phyloP scores from a whole-genome alignment of 1,284 basidiomycete species.

The Marasmius oreades region DNA sequence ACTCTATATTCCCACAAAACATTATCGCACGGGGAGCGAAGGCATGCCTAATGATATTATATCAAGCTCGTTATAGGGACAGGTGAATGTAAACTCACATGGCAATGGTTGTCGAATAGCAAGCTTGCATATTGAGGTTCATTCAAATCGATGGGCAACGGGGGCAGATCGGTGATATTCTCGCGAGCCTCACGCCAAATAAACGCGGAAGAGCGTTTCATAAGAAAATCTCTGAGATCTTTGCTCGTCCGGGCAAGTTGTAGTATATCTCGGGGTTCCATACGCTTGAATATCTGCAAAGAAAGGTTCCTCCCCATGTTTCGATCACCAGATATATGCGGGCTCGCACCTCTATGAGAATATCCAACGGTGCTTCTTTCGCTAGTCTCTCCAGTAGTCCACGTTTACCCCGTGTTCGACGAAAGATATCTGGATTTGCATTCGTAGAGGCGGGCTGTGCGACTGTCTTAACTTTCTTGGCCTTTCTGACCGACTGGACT shows the following conservation, averaged over 20 bases:
- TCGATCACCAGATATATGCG: too few species aligned
- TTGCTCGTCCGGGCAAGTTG: constrained; percentile 5
- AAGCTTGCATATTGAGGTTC: constrained; percentile 9
- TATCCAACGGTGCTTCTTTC: neutral
- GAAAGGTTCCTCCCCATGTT: neutral
- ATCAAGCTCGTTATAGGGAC: neutral
- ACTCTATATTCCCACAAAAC: neutral
- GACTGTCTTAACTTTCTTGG: neutral
- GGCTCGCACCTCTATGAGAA: neutral
- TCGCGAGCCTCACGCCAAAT: constrained; percentile 5
- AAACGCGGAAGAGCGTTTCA: neutral
- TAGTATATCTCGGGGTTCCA: constrained; percentile 1
- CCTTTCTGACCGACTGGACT: too few species aligned
- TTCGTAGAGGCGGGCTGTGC: neutral
- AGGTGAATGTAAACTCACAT: neutral
- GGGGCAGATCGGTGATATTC: constrained; percentile 1
- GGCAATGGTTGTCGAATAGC: neutral
- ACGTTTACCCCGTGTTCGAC: neutral
- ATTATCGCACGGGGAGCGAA: neutral
- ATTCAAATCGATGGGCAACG: neutral
- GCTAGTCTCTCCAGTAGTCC: neutral
- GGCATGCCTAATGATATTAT: neutral
- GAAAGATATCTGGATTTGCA: neutral
- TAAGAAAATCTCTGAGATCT: constrained; percentile 4
- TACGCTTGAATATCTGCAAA: neutral